phyloP scores from a whole-genome alignment of 2,329 filamentous ascomycete species.

The Aspergillus terreus region DNA sequence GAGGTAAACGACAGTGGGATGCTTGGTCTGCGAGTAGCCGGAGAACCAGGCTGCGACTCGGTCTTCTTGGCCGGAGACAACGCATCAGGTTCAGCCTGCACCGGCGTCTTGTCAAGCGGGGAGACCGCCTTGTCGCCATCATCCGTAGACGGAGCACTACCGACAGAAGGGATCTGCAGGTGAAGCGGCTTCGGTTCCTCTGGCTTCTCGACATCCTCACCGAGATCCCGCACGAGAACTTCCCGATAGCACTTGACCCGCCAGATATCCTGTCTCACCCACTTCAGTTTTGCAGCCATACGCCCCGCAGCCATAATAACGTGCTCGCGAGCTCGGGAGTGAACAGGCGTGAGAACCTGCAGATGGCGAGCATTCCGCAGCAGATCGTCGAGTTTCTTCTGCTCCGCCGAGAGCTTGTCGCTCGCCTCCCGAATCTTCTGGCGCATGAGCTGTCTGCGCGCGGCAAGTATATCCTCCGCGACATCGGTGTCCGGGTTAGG shows the following conservation, averaged over 20 bases:
- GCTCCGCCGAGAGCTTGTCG: conserved; percentile 66
- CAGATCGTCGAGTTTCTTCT: conserved; percentile 77
- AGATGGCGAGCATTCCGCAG: conserved; percentile 87
- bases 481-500: conserved; percentile 73
- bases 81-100: conserved; percentile 11
- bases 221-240: conserved; percentile 78
- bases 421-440: conserved; percentile 80
- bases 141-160: conserved; percentile 12
- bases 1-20: conserved; percentile 30
- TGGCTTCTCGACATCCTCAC: conserved; percentile 59
- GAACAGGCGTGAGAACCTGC: conserved; percentile 82
- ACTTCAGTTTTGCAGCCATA: conserved; percentile 84
- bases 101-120: conserved; percentile 10
- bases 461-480: conserved; percentile 78
- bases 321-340: conserved; percentile 82
- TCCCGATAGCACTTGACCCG: conserved; percentile 85
- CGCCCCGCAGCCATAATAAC: conserved; percentile 79
- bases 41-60: conserved; percentile 17
- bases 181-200: conserved; percentile 19
- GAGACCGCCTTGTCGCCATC: conserved; percentile 10
- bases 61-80: conserved; percentile 14
- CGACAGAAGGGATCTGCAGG: conserved; percentile 15
- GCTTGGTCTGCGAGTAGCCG: conserved; percentile 30
- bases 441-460: conserved; percentile 76
- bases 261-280: conserved; percentile 94